A percentile compares a stretch with the other conserved stretches of the same genome.
Conservation (phyloP, 768 basidiomycete species). For the Agaricus sinodeliciosus region DNA sequence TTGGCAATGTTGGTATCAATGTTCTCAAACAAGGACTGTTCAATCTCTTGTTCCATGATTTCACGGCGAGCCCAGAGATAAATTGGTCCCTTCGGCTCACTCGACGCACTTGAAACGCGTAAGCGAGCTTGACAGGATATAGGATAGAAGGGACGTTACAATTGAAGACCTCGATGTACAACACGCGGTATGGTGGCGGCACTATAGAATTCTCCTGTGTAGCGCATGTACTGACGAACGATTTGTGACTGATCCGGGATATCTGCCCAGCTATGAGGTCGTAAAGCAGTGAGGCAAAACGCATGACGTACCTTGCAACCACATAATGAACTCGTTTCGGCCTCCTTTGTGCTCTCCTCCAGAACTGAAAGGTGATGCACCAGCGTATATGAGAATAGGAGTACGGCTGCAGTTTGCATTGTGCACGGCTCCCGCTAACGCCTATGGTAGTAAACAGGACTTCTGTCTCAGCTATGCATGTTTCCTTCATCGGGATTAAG, state of each 20-base stretch:
- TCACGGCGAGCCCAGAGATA: conserved; percentile 74
- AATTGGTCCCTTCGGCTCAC: conserved; percentile 66
- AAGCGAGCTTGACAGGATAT: neutral
- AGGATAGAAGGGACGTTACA: conserved; percentile 31
- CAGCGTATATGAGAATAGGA: conserved; percentile 68
- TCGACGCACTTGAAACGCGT: conserved; percentile 42
- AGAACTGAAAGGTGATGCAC: conserved; percentile 54
- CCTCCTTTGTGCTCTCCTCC: conserved; percentile 53
- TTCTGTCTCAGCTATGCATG: neutral
- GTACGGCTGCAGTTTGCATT: conserved; percentile 57
- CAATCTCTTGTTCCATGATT: conserved; percentile 58
- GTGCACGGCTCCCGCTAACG: conserved; percentile 64
- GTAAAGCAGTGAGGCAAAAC: neutral
- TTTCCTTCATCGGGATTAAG: neutral
- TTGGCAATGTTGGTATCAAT: conserved; percentile 13
- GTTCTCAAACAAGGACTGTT: conserved; percentile 26
- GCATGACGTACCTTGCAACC: conserved; percentile 48
- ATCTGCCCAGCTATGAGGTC: conserved; percentile 30
- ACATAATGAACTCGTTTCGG: conserved; percentile 72
- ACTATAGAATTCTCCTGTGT: conserved; percentile 51
- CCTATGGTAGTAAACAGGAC: conserved; percentile 33
- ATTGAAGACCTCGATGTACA: conserved; percentile 55
- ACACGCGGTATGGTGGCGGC: conserved; percentile 44
- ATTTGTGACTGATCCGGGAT: conserved; percentile 67
- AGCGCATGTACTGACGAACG: conserved; percentile 71